These are phyloP conservation scores for Neurospora intermedia DNA, from an alignment of 495 filamentous ascomycete species.

Conservation along the genomic window DNA sequence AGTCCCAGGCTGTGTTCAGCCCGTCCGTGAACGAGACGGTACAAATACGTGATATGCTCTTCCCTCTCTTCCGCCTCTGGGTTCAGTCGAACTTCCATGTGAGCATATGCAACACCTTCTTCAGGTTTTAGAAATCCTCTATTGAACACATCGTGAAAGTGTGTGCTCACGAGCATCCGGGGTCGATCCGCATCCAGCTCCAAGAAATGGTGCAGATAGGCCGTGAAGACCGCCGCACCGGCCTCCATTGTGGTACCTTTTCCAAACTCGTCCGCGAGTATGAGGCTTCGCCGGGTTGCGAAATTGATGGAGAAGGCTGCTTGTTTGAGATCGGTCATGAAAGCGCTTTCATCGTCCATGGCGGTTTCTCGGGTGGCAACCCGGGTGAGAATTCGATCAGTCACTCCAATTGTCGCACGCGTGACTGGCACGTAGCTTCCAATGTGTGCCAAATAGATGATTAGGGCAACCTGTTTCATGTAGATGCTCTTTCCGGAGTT, in stretches of 20 bases:
- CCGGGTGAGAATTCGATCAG: slow-evolving; percentile 85
- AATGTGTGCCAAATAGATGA: slow-evolving; percentile 87
- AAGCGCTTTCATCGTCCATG: slow-evolving; percentile 77
- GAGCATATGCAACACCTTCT: slow-evolving; percentile 56
- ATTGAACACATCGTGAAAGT: slow-evolving; percentile 92
- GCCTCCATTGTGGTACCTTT: slow-evolving; percentile 81
- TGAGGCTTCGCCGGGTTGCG: slow-evolving; percentile 62
- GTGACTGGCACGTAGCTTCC: slow-evolving; percentile 86
- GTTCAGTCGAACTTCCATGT: slow-evolving; percentile 81
- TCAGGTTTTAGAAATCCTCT: slow-evolving; percentile 49
- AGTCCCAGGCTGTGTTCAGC: slow-evolving; percentile 79
- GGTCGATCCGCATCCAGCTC: slow-evolving; percentile 49
- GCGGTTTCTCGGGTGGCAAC: slow-evolving; percentile 83
- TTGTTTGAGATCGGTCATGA: slow-evolving; percentile 88
- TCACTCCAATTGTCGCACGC: slow-evolving; percentile 69
- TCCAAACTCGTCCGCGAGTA: slow-evolving; percentile 92
- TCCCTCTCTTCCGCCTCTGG: slow-evolving; percentile 43
- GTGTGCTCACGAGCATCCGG: slow-evolving; percentile 79
- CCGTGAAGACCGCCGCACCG: slow-evolving; percentile 78
- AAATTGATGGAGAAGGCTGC: slow-evolving; percentile 69
- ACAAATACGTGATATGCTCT: slow-evolving; percentile 82
- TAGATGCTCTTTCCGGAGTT: slow-evolving; percentile 96
- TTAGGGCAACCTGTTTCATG: slow-evolving; percentile 90
- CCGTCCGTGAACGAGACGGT: slow-evolving; percentile 57
- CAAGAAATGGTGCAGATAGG: slow-evolving; percentile 69